Percentiles rank a stretch among this genome's conserved stretches.
Conservation (phyloP, 768 basidiomycete genomes). For the Hericium coralloides region DNA sequence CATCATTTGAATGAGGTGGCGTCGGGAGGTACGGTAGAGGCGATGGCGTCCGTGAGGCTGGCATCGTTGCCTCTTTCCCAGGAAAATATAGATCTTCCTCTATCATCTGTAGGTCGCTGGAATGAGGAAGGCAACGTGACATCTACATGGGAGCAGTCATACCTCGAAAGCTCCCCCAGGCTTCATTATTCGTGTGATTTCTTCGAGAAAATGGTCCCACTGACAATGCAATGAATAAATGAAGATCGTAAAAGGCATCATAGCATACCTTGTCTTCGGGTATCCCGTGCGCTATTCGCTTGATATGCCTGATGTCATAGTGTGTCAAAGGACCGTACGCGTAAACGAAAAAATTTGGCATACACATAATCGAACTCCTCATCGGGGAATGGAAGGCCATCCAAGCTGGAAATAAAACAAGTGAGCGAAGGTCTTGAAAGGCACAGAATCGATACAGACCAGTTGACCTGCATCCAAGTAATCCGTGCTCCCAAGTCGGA, state of each 20-base stretch:
- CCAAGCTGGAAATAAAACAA: conserved; percentile 35
- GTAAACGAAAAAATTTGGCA: conserved; percentile 17
- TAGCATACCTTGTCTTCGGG: conserved; percentile 60
- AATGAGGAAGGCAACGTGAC: not conserved
- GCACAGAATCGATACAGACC: conserved; percentile 34
- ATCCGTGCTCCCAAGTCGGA: conserved; percentile 50
- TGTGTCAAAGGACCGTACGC: not conserved
- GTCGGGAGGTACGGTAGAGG: conserved; percentile 1
- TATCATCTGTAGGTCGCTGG: conserved; percentile 35
- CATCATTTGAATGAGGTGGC: not conserved
- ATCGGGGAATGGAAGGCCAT: conserved; percentile 58
- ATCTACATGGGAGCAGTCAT: conserved; percentile 6
- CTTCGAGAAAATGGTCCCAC: conserved; percentile 67
- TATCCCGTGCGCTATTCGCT: conserved; percentile 64
- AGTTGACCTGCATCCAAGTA: conserved; percentile 67
- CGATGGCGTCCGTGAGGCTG: conserved; percentile 7
- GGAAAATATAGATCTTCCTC: conserved; percentile 75
- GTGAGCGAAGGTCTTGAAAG: not conserved
- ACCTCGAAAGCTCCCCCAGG: conserved; percentile 68
- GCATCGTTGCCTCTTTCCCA: conserved; percentile 33
- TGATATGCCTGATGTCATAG: conserved; percentile 42
- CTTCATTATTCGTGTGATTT: conserved; percentile 63
- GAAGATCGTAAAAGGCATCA: not conserved
- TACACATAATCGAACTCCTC: conserved; percentile 76
- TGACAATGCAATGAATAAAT: conserved; percentile 15